A percentile compares a stretch with the other conserved stretches of the same genome.
These are phyloP conservation scores for Populus alba DNA, from an alignment of 345 rosid genomes.

Conservation along the genomic window DNA sequence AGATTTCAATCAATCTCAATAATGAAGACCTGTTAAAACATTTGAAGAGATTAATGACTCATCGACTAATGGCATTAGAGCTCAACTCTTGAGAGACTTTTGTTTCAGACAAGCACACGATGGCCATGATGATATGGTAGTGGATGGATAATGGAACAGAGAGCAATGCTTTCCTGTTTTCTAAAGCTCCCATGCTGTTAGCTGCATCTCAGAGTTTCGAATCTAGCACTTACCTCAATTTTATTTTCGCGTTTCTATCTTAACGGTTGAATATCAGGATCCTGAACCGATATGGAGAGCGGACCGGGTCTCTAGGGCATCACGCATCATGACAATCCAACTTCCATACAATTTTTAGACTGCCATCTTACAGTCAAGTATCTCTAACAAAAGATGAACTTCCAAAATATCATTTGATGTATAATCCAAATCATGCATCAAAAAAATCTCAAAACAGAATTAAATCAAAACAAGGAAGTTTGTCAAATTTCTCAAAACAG, in stretches of 20 bases:
- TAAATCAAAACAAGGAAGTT: neutral
- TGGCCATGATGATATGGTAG: neutral
- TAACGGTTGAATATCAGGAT: neutral
- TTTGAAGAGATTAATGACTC: neutral
- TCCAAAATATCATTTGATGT: neutral
- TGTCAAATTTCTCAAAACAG: neutral
- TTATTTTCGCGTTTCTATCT: neutral
- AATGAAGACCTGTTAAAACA: neutral
- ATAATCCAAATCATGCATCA: neutral
- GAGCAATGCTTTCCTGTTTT: too few species aligned
- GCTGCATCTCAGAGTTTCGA: neutral
- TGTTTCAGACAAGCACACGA: neutral
- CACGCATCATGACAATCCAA: neutral
- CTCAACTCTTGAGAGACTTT: too few species aligned
- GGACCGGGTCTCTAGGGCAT: neutral
- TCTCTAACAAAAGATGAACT: neutral
- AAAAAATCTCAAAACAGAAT: too few species aligned
- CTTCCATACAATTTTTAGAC: neutral
- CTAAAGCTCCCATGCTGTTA: neutral
- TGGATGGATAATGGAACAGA: neutral
- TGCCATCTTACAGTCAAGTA: neutral
- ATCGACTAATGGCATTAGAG: neutral
- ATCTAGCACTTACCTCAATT: neutral
- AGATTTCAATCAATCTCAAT: too few species aligned
- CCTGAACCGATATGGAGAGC: neutral